phyloP scores from a whole-genome alignment of 148 eudicot genomes.

The Persicaria maculosa region DNA sequence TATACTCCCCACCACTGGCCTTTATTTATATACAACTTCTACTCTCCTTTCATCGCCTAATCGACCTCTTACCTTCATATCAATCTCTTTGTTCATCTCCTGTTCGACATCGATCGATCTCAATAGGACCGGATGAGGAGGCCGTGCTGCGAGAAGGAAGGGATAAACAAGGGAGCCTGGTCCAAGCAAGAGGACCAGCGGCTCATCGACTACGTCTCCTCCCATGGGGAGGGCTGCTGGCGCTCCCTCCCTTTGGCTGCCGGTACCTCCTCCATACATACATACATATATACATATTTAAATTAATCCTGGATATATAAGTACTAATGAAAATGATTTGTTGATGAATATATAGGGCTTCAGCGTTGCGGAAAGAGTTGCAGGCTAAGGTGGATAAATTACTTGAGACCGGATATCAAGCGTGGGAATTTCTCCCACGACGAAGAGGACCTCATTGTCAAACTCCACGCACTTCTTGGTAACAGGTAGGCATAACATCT shows the following conservation, averaged over 20 bases:
- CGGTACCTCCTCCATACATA: slow-evolving; percentile 14
- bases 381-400: slow-evolving; percentile 35
- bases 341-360: slow-evolving; percentile 22
- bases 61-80: background rate
- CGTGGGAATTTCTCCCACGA: slow-evolving; percentile 30
- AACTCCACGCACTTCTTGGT: slow-evolving; percentile 45
- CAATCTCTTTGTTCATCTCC: background rate
- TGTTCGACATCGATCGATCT: background rate
- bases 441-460: slow-evolving; percentile 47
- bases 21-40: background rate
- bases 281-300: background rate
- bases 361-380: slow-evolving; percentile 37
- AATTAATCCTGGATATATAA: background rate
- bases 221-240: slow-evolving; percentile 40
- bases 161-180: slow-evolving; percentile 36
- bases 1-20: background rate
- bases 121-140: slow-evolving; percentile 19
- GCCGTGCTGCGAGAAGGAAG: slow-evolving; percentile 30
- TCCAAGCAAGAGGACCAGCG: slow-evolving; percentile 36
- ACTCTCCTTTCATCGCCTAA: background rate
- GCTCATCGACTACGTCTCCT: slow-evolving; percentile 26
- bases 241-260: slow-evolving; percentile 35
- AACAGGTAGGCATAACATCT: slow-evolving; percentile 21
- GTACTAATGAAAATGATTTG: background rate
- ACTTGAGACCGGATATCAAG: slow-evolving; percentile 34